Conservation (phyloP, 2,329 filamentous ascomycete species). For the Oidium heveae region DNA sequence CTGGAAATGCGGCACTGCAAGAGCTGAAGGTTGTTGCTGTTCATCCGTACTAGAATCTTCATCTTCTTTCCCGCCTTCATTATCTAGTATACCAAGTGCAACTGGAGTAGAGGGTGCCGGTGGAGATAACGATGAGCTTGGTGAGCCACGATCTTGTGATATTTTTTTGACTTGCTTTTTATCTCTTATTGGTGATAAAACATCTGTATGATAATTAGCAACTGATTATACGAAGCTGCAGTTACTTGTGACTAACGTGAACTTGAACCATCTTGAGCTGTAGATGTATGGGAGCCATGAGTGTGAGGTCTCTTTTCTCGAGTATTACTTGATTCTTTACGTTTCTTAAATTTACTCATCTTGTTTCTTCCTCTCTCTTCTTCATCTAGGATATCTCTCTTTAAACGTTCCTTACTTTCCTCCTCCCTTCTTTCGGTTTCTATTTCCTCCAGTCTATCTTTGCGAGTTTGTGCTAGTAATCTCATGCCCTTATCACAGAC, state of each 20-base stretch:
- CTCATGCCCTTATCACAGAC: constrained; percentile 53
- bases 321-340: constrained; percentile 41
- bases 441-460: constrained; percentile 31
- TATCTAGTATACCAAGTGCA: constrained; percentile 31
- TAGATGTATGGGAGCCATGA: constrained; percentile 35
- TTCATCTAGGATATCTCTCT: constrained; percentile 22
- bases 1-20: constrained; percentile 40
- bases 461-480: constrained; percentile 37
- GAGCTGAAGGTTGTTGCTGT: constrained; percentile 32
- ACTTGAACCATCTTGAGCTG: constrained; percentile 35
- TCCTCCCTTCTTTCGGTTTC: constrained; percentile 21
- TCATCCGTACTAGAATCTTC: constrained; percentile 26
- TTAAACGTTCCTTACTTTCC: constrained; percentile 15
- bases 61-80: constrained; percentile 19
- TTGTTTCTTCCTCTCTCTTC: constrained; percentile 23
- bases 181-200: constrained; percentile 8
- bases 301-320: constrained; percentile 32
- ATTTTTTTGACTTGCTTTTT: constrained; percentile 6
- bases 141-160: constrained; percentile 21
- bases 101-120: constrained; percentile 21
- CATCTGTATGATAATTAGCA: constrained; percentile 3
- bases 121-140: constrained; percentile 34
- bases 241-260: constrained; percentile 21
- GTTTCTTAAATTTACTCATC: constrained; percentile 47
- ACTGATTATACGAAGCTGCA: neutral